Evolutionary conservation across 305 asterid genomes (phyloP), one percentile per base, ranked within the genome.

Genomic region (Fraxinus floribunda): DNA sequence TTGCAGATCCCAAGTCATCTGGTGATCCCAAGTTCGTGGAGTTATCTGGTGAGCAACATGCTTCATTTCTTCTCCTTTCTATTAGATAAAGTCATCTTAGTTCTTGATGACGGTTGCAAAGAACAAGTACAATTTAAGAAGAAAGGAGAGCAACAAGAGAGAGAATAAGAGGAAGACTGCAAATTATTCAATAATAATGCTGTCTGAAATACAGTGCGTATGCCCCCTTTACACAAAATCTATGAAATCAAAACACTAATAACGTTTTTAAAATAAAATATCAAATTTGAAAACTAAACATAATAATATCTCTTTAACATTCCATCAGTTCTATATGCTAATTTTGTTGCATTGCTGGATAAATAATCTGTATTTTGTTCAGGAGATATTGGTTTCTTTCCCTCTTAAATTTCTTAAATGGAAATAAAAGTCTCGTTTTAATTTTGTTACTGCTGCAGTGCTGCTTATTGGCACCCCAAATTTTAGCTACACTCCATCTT

Each of bases 1-100:
- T 87, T 90, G 96, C 91, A 96, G 99, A 94, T 88, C 88, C 95
- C 82, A 97, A 93, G 86, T 85, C 91, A 75, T 79, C 93, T 84
- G 91, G 90, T 70, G 99, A 97, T 85, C 92, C 95, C 84, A 97
- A 93, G 88, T 89, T 89, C 87, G 73, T 79, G 80, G 99, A 95
- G 81, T 93, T 96, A 49, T 90, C 85, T 55, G 99, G 99, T 97
- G 83, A 87, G 92, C 84, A 85, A 78, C 79, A 55, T 81, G 70
- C 84, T 85, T 72, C 83, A 72, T 81, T 64, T 83, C 68, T 85
- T 71, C 75, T 68, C 78, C 73, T 83, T 74, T 66, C 41, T 64
- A 55, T 22, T 32, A 57, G 80, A 71, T 9, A 49, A 49, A 81
- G 75, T 44, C 41, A 32, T 62, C 72, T 79, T 79, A 57, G 62